Conservation (phyloP, 2,329 filamentous ascomycete genomes). For the Rhynchosporium graminicola region DNA sequence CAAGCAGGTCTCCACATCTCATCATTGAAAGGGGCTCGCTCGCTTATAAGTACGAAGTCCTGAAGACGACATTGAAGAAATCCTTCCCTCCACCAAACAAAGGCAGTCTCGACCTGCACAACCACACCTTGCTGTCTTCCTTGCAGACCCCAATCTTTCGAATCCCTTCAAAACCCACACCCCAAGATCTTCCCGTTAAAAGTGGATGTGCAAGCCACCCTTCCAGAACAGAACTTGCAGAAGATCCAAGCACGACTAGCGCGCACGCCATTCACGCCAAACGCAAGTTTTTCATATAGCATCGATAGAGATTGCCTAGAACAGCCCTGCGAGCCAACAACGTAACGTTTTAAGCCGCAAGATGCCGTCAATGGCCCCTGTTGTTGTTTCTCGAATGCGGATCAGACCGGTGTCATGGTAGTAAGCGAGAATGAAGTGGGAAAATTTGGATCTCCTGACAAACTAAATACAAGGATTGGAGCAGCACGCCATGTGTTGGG, state of each 20-base stretch:
- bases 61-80: no score
- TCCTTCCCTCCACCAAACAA: no score
- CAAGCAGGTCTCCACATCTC: no score
- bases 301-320: no score
- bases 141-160: no score
- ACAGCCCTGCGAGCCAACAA: neutral
- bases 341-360: neutral
- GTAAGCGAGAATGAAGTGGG: neutral
- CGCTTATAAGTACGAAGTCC: no score
- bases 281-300: neutral
- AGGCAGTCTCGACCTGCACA: no score
- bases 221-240: neutral
- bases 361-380: neutral
- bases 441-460: neutral
- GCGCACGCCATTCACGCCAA: constrained; percentile 11
- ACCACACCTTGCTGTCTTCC: no score
- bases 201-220: neutral
- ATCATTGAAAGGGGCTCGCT: no score
- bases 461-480: neutral
- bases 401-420: neutral
- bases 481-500: constrained; percentile 1
- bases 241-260: neutral
- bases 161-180: neutral
- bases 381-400: neutral
- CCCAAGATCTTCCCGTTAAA: neutral